Base-by-base conservation (phyloP, 139 green algal genomes). In the Asterochloris sp. region DNA sequence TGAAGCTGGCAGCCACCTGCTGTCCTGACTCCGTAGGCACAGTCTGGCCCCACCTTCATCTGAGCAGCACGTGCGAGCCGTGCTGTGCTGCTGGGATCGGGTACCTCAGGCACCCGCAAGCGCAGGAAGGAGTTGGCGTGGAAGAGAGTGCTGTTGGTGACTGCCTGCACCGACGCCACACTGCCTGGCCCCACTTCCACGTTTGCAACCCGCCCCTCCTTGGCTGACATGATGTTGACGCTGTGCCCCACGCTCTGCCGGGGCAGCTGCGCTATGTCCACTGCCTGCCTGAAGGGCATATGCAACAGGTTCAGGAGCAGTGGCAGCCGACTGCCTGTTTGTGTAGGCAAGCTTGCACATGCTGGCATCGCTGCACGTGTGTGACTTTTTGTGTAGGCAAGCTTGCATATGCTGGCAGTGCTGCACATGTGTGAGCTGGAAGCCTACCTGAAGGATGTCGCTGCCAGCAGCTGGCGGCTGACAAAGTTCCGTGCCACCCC, bases 71-170 rank as follows among this genome's bases (percentile, higher is more conserved):
- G 80, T 6, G 75, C 80, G 68, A 85, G 60, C 14, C 84, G 78
- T 71, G 82, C 74, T 9, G 77, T 38, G 73, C 73, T 81, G 62
- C 73, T 81, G 74, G 27, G 21, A 19, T 85, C 82, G 16, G 63
- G 17, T 0, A 19, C 28, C 82, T 85, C 73, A 47, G 27, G 62
- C 62, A 80, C 23, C 27, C 64, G 69, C 81, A 88, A 66, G 61
- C 83, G 81, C 64, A 79, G 67, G 85, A 81, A 88, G 47, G 29
- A 24, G 81, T 88, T 88, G 47, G 85, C 85, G 62, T 88, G 85
- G 81, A 86, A 88, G 77, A 82, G 81, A 69, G 11, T 29, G 76
- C 69, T 28, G 60, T 74, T 68, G 4, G 11, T 12, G 29, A 88
- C 74, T 64, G 78, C 29, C 47, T 81, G 74, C 11, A 82, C 28